These are phyloP conservation scores for Starmerella riodocensis DNA, from an alignment of 805 yeast species.

Conservation along the genomic window DNA sequence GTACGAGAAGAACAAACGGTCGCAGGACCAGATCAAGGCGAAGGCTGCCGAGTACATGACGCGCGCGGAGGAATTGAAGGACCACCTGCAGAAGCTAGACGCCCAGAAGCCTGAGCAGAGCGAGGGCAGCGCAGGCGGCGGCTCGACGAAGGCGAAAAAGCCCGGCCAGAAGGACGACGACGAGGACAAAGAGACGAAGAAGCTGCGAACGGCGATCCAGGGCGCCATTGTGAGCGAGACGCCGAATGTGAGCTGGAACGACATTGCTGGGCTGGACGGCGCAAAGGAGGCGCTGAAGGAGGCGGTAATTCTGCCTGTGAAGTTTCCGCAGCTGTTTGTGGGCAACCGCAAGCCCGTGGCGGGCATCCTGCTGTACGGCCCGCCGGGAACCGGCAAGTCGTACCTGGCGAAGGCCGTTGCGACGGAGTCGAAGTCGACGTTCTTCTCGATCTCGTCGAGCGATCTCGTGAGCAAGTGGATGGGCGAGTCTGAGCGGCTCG, in stretches of 20 bases:
- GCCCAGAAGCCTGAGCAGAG: slow-evolving; percentile 25
- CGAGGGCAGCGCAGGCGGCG: slow-evolving; percentile 37
- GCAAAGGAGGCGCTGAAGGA: slow-evolving; percentile 96
- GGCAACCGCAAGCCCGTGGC: slow-evolving; percentile 89
- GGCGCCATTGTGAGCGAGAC: slow-evolving; percentile 84
- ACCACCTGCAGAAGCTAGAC: slow-evolving; percentile 56
- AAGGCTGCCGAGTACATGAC: slow-evolving; percentile 84
- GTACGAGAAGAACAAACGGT: slow-evolving; percentile 80
- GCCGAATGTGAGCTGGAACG: slow-evolving; percentile 89
- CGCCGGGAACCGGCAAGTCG: slow-evolving; percentile 98
- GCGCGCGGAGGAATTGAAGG: slow-evolving; percentile 87
- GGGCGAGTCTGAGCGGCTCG: slow-evolving; percentile 96
- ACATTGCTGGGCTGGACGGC: slow-evolving; percentile 86
- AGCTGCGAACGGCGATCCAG: slow-evolving; percentile 77
- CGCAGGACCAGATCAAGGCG: slow-evolving; percentile 75
- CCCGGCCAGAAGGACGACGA: slow-evolving; percentile 38
- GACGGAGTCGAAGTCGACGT: slow-evolving; percentile 94
- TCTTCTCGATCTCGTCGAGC: slow-evolving; percentile 89
- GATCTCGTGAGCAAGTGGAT: slow-evolving; percentile 97
- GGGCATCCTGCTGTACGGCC: slow-evolving; percentile 79
- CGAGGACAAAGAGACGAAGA: slow-evolving; percentile 73
- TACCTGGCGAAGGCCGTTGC: slow-evolving; percentile 96
- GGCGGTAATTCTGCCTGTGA: slow-evolving; percentile 92
- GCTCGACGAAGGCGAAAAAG: slow-evolving; percentile 39
- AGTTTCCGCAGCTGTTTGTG: slow-evolving; percentile 86